Conservation (phyloP, 345 rosid species). For the Microthlaspi erraticum region DNA sequence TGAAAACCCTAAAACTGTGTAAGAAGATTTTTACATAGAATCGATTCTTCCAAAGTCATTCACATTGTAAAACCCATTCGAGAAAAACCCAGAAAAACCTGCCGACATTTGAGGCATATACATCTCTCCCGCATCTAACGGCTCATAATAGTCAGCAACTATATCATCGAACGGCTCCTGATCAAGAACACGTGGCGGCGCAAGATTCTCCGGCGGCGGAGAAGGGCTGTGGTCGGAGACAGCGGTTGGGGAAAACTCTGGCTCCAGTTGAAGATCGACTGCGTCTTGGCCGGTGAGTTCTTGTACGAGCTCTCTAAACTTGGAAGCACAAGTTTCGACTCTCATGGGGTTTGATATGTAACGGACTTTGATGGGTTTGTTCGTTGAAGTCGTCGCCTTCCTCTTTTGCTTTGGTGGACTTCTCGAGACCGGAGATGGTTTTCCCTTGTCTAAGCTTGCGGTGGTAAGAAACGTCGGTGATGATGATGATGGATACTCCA, state of each 20-base stretch:
- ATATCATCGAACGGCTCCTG: slow-evolving; percentile 34
- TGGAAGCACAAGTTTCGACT: slow-evolving; percentile 69
- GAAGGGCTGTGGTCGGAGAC: slow-evolving; percentile 42
- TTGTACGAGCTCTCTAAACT: slow-evolving; percentile 81
- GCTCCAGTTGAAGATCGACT: slow-evolving; percentile 52
- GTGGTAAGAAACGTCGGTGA: slow-evolving; percentile 34
- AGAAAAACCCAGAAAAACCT: slow-evolving; percentile 42
- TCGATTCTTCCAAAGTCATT: slow-evolving; percentile 43
- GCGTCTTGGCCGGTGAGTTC: slow-evolving; percentile 90
- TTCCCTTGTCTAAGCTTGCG: slow-evolving; percentile 23
- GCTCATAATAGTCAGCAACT: slow-evolving; percentile 21
- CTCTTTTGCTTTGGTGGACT: slow-evolving; percentile 35
- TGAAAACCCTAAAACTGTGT: slow-evolving; percentile 10
- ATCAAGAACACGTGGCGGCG: slow-evolving; percentile 12
- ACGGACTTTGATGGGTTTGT: slow-evolving; percentile 63
- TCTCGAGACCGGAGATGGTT: slow-evolving; percentile 19
- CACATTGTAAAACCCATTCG: slow-evolving; percentile 42
- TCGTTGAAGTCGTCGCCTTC: slow-evolving; percentile 23
- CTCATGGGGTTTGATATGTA: slow-evolving; percentile 86
- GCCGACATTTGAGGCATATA: slow-evolving; percentile 43
- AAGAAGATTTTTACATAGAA: slow-evolving; percentile 25
- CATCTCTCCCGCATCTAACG: slow-evolving; percentile 39
- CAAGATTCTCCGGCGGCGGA: slow-evolving; percentile 42
- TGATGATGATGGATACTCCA: slow-evolving; percentile 44
- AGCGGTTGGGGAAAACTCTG: not conserved